Conservation (phyloP, 148 eudicot genomes). For the Amaranthus palmeri region DNA sequence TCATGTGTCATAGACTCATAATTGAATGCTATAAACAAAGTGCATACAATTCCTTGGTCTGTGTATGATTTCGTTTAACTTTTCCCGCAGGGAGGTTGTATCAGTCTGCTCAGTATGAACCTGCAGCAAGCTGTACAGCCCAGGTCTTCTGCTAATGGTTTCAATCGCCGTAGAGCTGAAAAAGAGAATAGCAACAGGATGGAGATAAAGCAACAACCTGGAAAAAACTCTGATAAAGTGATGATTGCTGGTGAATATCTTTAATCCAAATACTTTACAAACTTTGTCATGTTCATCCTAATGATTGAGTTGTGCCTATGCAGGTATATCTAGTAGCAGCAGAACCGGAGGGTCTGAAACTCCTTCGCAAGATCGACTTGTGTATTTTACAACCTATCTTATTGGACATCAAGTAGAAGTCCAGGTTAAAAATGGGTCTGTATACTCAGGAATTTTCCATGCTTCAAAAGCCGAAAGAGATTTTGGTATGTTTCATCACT, state of each 20-base stretch:
- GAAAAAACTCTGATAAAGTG: slow-evolving; percentile 48
- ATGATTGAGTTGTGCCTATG: slow-evolving; percentile 19
- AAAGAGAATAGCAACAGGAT: slow-evolving; percentile 45
- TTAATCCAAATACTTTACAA: slow-evolving; percentile 6
- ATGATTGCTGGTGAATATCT: slow-evolving; percentile 42
- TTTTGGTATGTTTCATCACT: slow-evolving; percentile 53
- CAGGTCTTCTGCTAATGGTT: slow-evolving; percentile 67
- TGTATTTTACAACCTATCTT: slow-evolving; percentile 69
- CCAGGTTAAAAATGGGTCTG: slow-evolving; percentile 82
- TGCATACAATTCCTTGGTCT: background rate
- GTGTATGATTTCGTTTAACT: slow-evolving; percentile 7
- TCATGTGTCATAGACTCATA: background rate
- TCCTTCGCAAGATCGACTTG: slow-evolving; percentile 56
- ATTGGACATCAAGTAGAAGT: slow-evolving; percentile 92
- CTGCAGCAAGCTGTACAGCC: slow-evolving; percentile 63
- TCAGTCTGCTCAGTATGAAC: slow-evolving; percentile 49
- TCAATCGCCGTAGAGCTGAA: slow-evolving; percentile 55
- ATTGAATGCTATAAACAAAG: background rate
- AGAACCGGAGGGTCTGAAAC: slow-evolving; percentile 43
- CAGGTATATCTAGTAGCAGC: slow-evolving; percentile 34
- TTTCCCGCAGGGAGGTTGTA: slow-evolving; percentile 18
- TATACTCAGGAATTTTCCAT: slow-evolving; percentile 78
- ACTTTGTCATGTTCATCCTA: slow-evolving; percentile 12
- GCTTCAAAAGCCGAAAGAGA: slow-evolving; percentile 67
- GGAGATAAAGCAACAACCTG: slow-evolving; percentile 57